A percentile compares a stretch with the other conserved stretches of the same genome.
These are phyloP conservation scores for Penicillium macrosclerotiorum DNA, from an alignment of 495 filamentous ascomycete genomes.

Conservation along the genomic window DNA sequence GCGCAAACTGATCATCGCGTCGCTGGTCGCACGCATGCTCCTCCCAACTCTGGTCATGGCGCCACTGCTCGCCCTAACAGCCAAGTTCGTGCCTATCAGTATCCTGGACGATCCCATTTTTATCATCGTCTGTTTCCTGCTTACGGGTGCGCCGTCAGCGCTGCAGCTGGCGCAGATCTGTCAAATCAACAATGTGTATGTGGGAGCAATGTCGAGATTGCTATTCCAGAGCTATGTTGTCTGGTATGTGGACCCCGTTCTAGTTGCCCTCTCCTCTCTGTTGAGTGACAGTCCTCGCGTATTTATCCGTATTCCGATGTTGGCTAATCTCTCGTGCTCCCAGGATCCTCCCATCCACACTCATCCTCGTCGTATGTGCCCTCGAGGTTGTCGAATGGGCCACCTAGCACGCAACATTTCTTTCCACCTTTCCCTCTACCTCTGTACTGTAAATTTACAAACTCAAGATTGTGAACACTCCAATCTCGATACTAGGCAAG, in stretches of 20 bases:
- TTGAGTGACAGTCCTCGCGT: no score
- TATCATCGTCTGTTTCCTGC: slow-evolving; percentile 92
- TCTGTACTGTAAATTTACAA: slow-evolving; percentile 2
- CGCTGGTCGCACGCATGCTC: slow-evolving; percentile 85
- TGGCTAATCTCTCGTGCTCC: slow-evolving; percentile 1
- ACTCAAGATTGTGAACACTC: no score
- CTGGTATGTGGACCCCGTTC: slow-evolving; percentile 58
- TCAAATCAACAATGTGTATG: slow-evolving; percentile 95
- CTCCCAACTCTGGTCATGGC: slow-evolving; percentile 91
- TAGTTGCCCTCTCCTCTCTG: neutral
- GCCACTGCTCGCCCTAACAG: slow-evolving; percentile 83
- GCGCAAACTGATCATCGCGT: slow-evolving; percentile 77
- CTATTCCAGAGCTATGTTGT: slow-evolving; percentile 98
- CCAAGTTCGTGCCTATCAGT: slow-evolving; percentile 89
- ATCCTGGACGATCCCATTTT: slow-evolving; percentile 98
- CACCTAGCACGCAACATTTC: slow-evolving; percentile 11
- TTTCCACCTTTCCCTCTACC: neutral
- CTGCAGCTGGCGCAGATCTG: slow-evolving; percentile 97
- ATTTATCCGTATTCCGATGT: neutral
- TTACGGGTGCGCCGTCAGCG: slow-evolving; percentile 91
- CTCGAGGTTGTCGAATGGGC: slow-evolving; percentile 95
- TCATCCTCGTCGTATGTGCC: slow-evolving; percentile 86
- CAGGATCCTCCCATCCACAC: slow-evolving; percentile 91
- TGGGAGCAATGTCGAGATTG: slow-evolving; percentile 87
- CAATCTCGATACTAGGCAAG: no score